Base-by-base conservation (phyloP, 345 rosid species). In the Zanthoxylum bungeanum region DNA sequence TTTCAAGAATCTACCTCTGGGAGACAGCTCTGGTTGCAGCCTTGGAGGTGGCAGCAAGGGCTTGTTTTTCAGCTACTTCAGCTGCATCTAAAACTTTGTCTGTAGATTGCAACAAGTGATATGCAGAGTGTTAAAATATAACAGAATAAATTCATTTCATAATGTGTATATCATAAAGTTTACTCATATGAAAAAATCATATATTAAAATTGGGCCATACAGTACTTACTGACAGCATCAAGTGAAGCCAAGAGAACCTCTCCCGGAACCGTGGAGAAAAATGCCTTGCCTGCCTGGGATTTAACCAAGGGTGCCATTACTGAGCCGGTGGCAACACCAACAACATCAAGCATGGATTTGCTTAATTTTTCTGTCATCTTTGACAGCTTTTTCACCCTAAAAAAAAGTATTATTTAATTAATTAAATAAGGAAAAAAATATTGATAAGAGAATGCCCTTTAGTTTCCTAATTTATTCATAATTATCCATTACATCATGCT, bases 31-130 rank as follows among this genome's bases (percentile, higher is more conserved):
- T 87, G 10, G 89, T 88, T 4, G 97, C 79, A 19, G 97, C 92
- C 56, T 69, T 80, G 47, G 98, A 84, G 2, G 98, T 90, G 39
- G 92, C 93, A 31, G 93, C 73, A 9, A 89, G 24, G 1, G 93
- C 87, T 82, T 90, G 97, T 76, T 83, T 92, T 71, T 92, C 98
- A 12, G 95, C 98, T 68, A 77, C 90, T 82, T 92, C 98, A 69
- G 89, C 95, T 27, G 97, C 98, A 62, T 94, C 97, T 64, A 94
- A 53, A 57, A 92, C 44, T 61, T 83, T 86, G 72, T 89, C 98
- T 94, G 80, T 21, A 74, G 14, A 14, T 44, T 37, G 31, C 14
- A 59, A 56, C 16, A 46, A 44, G 24, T 30, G 4, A 64, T 8
- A 25, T 19, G 49, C 30, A 31, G 5, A 25, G 1, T 19, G 42